phyloP scores from a whole-genome alignment of 768 basidiomycete species.

The Suillus hirtellus region DNA sequence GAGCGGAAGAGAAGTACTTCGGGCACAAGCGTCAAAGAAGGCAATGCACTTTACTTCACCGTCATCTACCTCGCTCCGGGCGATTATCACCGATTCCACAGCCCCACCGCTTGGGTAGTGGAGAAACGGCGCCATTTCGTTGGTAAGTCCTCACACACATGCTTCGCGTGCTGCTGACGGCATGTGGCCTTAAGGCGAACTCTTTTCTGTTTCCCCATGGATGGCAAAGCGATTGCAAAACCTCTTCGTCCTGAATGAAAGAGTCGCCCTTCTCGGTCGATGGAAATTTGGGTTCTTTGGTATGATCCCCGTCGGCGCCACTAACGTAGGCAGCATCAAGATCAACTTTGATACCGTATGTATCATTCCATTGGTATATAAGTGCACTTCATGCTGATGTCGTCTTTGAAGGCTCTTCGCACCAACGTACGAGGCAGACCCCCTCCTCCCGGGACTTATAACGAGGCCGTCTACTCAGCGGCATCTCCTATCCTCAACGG shows the following conservation, averaged over 20 bases:
- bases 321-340: constrained; percentile 95
- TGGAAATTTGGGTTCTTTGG: constrained; percentile 97
- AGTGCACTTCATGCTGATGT: constrained; percentile 3
- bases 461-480: constrained; percentile 86
- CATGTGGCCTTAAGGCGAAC: constrained; percentile 57
- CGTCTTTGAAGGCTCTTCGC: constrained; percentile 62
- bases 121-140: constrained; percentile 94
- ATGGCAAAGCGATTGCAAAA: constrained; percentile 91
- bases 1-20: constrained; percentile 38
- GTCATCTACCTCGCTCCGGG: constrained; percentile 99
- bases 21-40: constrained; percentile 58
- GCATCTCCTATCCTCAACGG: constrained; percentile 85
- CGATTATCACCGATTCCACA: constrained; percentile 98
- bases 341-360: constrained; percentile 89
- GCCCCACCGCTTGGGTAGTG: constrained; percentile 95
- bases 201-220: constrained; percentile 96
- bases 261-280: constrained; percentile 90
- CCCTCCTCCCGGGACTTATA: constrained; percentile 83
- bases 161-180: not conserved
- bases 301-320: constrained; percentile 98
- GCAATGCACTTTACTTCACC: constrained; percentile 85
- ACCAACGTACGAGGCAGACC: constrained; percentile 80
- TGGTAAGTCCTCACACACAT: constrained; percentile 47
- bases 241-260: constrained; percentile 96
- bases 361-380: not conserved